A percentile compares a stretch with the other conserved stretches of the same genome.
These are phyloP conservation scores for Spathaspora arborariae DNA, from an alignment of 805 yeast genomes.

Conservation along the genomic window DNA sequence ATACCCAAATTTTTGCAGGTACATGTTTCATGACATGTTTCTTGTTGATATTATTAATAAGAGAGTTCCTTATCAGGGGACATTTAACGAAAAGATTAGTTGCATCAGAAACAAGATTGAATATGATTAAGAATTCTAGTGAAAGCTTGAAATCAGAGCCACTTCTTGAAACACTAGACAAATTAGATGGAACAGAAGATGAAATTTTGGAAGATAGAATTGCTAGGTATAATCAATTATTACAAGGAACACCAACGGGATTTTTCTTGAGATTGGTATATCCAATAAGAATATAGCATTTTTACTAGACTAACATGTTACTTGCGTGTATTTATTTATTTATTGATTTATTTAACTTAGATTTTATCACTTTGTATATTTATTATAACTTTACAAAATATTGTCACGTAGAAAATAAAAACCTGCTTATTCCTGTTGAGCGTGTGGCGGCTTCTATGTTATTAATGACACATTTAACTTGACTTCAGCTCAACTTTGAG, in stretches of 20 bases:
- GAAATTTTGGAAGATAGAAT: slow-evolving; percentile 15
- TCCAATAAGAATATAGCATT: slow-evolving; percentile 18
- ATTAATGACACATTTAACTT: too few relatives aligned
- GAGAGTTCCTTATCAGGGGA: slow-evolving; percentile 50
- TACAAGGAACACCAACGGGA: slow-evolving; percentile 5
- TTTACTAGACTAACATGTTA: too few relatives aligned
- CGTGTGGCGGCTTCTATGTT: too few relatives aligned
- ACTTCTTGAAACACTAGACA: slow-evolving; percentile 3
- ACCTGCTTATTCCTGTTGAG: too few relatives aligned
- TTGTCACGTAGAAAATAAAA: too few relatives aligned
- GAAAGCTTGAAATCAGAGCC: slow-evolving; percentile 10
- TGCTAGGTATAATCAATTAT: slow-evolving; percentile 15
- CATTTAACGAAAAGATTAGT: slow-evolving; percentile 22
- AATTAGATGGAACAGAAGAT: slow-evolving; percentile 9
- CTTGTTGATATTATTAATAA: slow-evolving; percentile 40
- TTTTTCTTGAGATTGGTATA: slow-evolving; percentile 17
- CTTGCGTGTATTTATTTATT: neutral
- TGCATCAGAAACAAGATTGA: slow-evolving; percentile 2
- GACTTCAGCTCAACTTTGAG: too few relatives aligned
- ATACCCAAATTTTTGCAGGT: slow-evolving; percentile 62
- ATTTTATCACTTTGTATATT: too few relatives aligned
- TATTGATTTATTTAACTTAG: too few relatives aligned
- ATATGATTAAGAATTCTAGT: slow-evolving; percentile 1
- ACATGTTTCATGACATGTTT: slow-evolving; percentile 41
- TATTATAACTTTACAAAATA: too few relatives aligned